These are phyloP conservation scores for Ascochyta fabae DNA, from an alignment of 2,329 filamentous ascomycete species.

Conservation along the genomic window DNA sequence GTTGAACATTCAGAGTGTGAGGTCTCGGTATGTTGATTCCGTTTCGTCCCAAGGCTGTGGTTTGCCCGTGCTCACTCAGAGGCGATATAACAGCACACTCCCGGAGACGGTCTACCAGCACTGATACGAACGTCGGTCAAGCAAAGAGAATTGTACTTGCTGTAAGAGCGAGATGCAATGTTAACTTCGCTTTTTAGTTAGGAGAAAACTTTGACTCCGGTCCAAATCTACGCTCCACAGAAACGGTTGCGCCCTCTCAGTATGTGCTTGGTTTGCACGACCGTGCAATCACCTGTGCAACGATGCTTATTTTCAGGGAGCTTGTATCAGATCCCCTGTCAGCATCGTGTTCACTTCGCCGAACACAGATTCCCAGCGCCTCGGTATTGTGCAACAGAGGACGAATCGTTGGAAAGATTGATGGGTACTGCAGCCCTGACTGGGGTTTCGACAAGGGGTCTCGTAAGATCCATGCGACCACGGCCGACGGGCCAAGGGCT, in stretches of 20 bases:
- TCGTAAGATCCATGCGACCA: neutral
- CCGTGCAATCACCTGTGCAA: neutral
- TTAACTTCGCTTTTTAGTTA: neutral
- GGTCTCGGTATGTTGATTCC: neutral
- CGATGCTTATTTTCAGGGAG: neutral
- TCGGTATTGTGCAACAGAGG: conserved; percentile 5
- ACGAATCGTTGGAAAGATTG: conserved; percentile 4
- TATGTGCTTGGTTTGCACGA: neutral
- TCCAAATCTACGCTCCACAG: neutral
- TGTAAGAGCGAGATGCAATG: neutral
- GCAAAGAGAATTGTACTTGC: neutral
- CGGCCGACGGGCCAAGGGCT: neutral
- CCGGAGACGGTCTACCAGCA: neutral
- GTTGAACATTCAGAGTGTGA: neutral
- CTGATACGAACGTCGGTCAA: neutral
- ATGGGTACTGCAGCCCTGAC: neutral
- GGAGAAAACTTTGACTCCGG: no score
- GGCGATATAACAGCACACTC: neutral
- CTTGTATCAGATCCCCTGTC: neutral
- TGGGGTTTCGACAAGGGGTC: neutral
- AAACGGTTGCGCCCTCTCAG: no score
- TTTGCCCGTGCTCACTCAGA: neutral
- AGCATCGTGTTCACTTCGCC: neutral
- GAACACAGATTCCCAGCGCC: neutral
- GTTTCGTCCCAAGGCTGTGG: neutral